Evolutionary conservation across 2,329 filamentous ascomycete species (phyloP).

Genomic region (Periconia sp.): DNA sequence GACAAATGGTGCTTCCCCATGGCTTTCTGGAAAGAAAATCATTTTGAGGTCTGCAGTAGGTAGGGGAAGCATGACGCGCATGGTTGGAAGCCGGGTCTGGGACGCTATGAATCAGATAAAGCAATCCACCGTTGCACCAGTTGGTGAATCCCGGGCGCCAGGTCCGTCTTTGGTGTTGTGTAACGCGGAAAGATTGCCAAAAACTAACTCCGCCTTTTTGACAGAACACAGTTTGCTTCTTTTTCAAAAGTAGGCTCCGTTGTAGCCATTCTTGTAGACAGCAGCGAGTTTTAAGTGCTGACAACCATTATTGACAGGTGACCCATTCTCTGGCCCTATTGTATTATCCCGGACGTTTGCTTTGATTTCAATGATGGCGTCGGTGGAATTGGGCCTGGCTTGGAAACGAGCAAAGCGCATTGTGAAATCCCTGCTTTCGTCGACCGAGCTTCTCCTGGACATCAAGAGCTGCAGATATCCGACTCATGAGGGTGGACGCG

Average conservation of each 20-base stretch:
- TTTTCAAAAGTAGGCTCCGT: too few species aligned
- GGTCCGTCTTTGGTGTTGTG: conserved; percentile 39
- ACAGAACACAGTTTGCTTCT: too few species aligned
- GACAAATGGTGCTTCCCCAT: conserved; percentile 21
- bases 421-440: background rate
- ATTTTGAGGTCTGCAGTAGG: conserved; percentile 14
- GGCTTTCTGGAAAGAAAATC: background rate
- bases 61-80: conserved; percentile 33
- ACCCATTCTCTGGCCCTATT: background rate
- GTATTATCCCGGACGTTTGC: too few species aligned
- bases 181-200: conserved; percentile 22
- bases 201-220: conserved; percentile 13
- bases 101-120: conserved; percentile 29
- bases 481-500: conserved; percentile 2
- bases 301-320: background rate
- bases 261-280: too few species aligned
- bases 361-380: too few species aligned
- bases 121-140: conserved; percentile 33
- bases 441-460: conserved; percentile 32
- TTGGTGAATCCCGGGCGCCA: conserved; percentile 38
- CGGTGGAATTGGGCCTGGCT: too few species aligned
- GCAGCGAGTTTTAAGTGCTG: background rate
- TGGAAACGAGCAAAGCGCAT: too few species aligned
- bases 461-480: background rate
- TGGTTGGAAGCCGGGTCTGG: conserved; percentile 20